Evolutionary conservation across 2,329 filamentous ascomycete genomes (phyloP).

Genomic region (Blastomyces percursus): DNA sequence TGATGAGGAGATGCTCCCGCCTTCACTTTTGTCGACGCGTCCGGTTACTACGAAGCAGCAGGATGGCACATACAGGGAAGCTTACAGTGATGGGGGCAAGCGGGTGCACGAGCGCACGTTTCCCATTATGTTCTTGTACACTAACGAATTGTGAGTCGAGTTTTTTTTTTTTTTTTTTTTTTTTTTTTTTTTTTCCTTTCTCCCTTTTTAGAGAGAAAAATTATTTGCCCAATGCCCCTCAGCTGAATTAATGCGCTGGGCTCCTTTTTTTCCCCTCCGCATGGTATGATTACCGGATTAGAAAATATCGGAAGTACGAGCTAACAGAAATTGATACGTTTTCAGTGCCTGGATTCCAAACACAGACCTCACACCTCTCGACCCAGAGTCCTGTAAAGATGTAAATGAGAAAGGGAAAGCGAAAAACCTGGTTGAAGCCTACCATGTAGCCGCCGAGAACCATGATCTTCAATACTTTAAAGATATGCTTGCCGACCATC

Average conservation of each 20-base stretch:
- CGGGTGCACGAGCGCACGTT: constrained; percentile 75
- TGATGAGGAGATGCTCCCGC: constrained; percentile 87
- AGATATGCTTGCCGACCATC: constrained; percentile 54
- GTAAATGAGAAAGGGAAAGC: constrained; percentile 61
- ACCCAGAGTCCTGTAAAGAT: constrained; percentile 58
- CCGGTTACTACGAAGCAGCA: constrained; percentile 71
- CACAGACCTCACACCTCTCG: constrained; percentile 65
- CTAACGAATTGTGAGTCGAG: constrained; percentile 86
- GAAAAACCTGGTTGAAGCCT: constrained; percentile 70
- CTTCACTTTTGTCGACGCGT: constrained; percentile 61
- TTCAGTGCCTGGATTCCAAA: constrained; percentile 83
- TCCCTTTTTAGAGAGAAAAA: constrained; percentile 3
- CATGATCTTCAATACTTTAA: constrained; percentile 77
- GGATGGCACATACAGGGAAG: constrained; percentile 79
- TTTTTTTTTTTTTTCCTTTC: background rate
- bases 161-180: background rate
- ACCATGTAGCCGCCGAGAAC: constrained; percentile 65
- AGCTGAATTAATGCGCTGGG: background rate
- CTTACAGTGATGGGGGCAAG: constrained; percentile 80
- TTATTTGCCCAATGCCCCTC: background rate
- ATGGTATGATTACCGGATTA: background rate
- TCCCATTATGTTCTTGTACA: constrained; percentile 87
- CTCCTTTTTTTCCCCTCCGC: background rate
- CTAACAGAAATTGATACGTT: constrained; percentile 1
- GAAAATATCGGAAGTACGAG: background rate